phyloP scores from a whole-genome alignment of 768 basidiomycete genomes.

The Naganishia randhawae region DNA sequence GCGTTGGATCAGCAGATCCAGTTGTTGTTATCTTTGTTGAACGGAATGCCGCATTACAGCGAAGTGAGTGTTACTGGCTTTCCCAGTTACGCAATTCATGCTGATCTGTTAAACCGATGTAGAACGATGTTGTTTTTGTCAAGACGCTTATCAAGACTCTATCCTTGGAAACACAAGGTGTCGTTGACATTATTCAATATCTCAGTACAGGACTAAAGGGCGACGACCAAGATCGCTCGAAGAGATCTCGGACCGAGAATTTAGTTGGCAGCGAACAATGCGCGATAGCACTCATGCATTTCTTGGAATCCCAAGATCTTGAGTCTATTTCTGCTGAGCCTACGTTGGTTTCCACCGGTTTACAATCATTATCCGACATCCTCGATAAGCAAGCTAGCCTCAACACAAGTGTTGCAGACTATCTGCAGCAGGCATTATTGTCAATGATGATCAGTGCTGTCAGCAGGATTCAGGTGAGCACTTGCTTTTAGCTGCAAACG shows the following conservation, averaged over 20 bases:
- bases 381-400: conserved; percentile 58
- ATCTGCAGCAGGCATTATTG: conserved; percentile 78
- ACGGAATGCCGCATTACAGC: conserved; percentile 17
- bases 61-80: neutral
- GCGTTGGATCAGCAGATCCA: conserved; percentile 13
- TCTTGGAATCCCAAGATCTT: conserved; percentile 67
- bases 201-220: conserved; percentile 6
- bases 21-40: conserved; percentile 15
- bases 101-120: neutral
- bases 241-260: conserved; percentile 22
- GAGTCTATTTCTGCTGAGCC: conserved; percentile 64
- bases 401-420: conserved; percentile 60
- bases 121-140: conserved; percentile 10
- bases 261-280: conserved; percentile 16
- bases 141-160: conserved; percentile 14
- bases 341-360: conserved; percentile 65
- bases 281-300: conserved; percentile 35
- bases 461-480: conserved; percentile 34
- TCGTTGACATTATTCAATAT: conserved; percentile 20
- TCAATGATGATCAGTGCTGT: conserved; percentile 58
- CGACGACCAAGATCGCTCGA: conserved; percentile 8
- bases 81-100: neutral
- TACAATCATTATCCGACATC: conserved; percentile 69
- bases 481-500: neutral
- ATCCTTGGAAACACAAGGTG: conserved; percentile 16